phyloP scores from a whole-genome alignment of 2,329 filamentous ascomycete species.

The Tolypocladium pustulatum region DNA sequence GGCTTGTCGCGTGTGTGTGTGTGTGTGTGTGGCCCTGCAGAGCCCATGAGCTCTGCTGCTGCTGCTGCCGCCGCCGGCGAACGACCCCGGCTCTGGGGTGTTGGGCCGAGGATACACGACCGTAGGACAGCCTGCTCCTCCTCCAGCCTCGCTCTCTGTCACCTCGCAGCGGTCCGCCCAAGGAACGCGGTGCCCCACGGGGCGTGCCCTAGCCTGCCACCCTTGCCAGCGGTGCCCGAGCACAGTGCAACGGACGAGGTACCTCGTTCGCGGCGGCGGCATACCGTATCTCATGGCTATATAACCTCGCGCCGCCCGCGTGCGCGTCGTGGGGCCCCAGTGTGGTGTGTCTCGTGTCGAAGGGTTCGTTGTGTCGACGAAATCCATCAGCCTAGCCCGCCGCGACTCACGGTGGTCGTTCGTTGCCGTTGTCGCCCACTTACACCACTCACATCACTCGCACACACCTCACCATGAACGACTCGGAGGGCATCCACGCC shows the following conservation, averaged over 20 bases:
- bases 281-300: not conserved
- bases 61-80: too few relatives aligned
- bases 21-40: too few relatives aligned
- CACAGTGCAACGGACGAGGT: not conserved
- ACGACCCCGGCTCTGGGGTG: not conserved
- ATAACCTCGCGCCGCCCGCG: not conserved
- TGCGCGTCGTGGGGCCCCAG: not conserved
- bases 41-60: too few relatives aligned
- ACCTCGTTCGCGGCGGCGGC: not conserved
- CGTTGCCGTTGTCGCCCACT: not conserved
- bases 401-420: not conserved
- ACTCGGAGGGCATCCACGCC: slow-evolving; percentile 8
- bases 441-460: not conserved
- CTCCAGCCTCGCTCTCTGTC: too few relatives aligned
- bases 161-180: not conserved
- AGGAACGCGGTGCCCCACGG: not conserved
- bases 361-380: not conserved
- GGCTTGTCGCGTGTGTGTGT: not conserved
- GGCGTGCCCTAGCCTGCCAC: not conserved
- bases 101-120: not conserved
- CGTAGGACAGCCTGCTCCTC: too few relatives aligned
- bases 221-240: not conserved
- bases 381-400: not conserved
- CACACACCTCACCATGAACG: not conserved
- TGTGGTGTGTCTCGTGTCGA: not conserved